A percentile compares a stretch with the other conserved stretches of the same genome.
Evolutionary conservation across 192 early-diverging fungal genomes (phyloP).

Genomic region (Thamnidium elegans): DNA sequence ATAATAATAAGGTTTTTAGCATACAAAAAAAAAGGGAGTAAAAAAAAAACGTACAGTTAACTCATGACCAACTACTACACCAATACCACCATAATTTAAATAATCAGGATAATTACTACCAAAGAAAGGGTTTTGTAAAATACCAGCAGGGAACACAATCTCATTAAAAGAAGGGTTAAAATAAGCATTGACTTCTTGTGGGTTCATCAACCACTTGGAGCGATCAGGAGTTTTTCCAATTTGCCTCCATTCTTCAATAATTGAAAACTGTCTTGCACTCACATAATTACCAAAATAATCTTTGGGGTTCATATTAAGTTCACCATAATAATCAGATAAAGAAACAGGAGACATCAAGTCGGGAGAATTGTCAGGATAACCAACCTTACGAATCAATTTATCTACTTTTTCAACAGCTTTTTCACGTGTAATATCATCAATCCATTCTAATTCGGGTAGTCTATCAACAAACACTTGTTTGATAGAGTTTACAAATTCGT

Average conservation of each 20-base stretch:
- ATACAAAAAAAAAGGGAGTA: not conserved
- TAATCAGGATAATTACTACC: constrained; percentile 43
- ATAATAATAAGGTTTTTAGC: not conserved
- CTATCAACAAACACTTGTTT: constrained; percentile 36
- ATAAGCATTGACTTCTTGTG: constrained; percentile 56
- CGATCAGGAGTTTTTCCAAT: constrained; percentile 33
- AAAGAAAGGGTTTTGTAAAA: constrained; percentile 57
- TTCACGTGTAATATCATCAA: constrained; percentile 43
- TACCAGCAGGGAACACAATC: constrained; percentile 53
- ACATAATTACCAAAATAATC: constrained; percentile 48
- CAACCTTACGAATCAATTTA: constrained; percentile 45
- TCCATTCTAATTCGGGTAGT: constrained; percentile 42
- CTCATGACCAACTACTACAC: constrained; percentile 55
- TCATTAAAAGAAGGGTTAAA: constrained; percentile 47
- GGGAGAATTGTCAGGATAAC: constrained; percentile 39
- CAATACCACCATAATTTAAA: constrained; percentile 63
- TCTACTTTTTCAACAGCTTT: constrained; percentile 40
- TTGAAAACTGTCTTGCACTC: constrained; percentile 14
- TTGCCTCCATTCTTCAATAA: constrained; percentile 25
- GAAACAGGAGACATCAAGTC: constrained; percentile 40
- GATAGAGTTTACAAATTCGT: constrained; percentile 43
- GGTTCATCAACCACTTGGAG: constrained; percentile 40
- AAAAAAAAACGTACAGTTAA: constrained; percentile 32
- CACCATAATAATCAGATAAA: constrained; percentile 40
- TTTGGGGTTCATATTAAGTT: constrained; percentile 18